phyloP scores from a whole-genome alignment of 306 rosid species.

The Dryas drummondii region DNA sequence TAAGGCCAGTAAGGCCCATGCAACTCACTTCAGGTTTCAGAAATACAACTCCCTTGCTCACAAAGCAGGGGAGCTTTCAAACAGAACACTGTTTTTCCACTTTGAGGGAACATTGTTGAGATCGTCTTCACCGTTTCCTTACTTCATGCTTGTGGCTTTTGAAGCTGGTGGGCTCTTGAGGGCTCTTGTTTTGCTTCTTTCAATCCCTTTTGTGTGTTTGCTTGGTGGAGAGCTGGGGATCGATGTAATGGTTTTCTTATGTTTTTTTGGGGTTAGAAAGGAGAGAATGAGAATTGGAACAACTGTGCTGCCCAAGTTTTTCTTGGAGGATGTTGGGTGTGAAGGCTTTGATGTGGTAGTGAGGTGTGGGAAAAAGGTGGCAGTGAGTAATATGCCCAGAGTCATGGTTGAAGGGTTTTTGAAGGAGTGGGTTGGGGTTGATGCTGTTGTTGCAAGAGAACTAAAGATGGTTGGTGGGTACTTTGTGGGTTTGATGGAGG shows the following conservation, averaged over 20 bases:
- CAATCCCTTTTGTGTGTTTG: constrained; percentile 55
- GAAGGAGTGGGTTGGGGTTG: constrained; percentile 56
- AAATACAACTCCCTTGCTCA: constrained; percentile 22
- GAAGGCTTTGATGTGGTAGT: constrained; percentile 57
- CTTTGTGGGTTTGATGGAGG: constrained; percentile 58
- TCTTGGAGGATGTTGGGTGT: constrained; percentile 53
- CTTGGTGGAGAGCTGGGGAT: constrained; percentile 51
- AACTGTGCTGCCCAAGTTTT: constrained; percentile 66
- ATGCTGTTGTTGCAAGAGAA: constrained; percentile 56
- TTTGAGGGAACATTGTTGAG: constrained; percentile 50
- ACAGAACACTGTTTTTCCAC: constrained; percentile 42
- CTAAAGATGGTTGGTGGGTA: constrained; percentile 47
- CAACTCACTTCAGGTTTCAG: constrained; percentile 18
- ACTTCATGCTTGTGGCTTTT: constrained; percentile 75
- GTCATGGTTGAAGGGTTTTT: constrained; percentile 66
- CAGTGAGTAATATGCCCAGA: constrained; percentile 51
- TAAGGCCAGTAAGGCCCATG: constrained; percentile 13
- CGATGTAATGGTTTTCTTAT: constrained; percentile 55
- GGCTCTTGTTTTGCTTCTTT: constrained; percentile 45
- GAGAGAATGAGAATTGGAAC: constrained; percentile 45
- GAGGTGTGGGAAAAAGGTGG: constrained; percentile 49
- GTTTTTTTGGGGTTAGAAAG: constrained; percentile 52
- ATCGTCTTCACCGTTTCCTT: constrained; percentile 55
- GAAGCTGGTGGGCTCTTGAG: constrained; percentile 68
- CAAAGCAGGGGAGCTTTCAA: constrained; percentile 13